Evolutionary conservation across 192 early-diverging fungal species (phyloP), one percentile per base, ranked within the genome.

Genomic region (Coemansia sp.): DNA sequence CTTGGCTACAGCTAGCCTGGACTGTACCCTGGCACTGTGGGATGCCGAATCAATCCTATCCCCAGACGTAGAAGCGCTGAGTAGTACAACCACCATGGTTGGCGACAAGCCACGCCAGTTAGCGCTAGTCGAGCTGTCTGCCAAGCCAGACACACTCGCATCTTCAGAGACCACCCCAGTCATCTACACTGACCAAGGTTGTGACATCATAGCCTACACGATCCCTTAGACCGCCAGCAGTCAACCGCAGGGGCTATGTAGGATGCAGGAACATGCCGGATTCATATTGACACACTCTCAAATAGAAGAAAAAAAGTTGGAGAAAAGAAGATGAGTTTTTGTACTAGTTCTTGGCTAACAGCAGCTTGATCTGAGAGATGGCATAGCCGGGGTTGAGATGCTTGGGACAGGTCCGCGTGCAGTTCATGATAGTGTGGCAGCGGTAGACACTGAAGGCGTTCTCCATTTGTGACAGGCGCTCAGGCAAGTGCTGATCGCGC

Each of bases 371-470:
- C 85, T 94, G 83, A 38, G 96, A 91, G 86, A 99, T 99, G 45
- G 96, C 96, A 20, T 82, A 75, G 76, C 96, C 96, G n/a, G 95
- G 96, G 82, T 96, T 95, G 37, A 99, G 86, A 46, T 95, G 95
- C 90, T 99, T 99, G 68, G 96, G 96, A 77, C 96, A 97, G 38
- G 96, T 99, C 65, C 90, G 86, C 40, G 94, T 85, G 77, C 96
- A 97, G 90, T 99, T 95, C 96, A 96, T 96, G 77, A 98, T 98
- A 62, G 96, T 97, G 85, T 98, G 96, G 90, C 96, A 98, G 50
- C 94, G 91, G 87, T 97, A 98, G 5, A 96, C 88, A n/a, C 93
- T 93, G 89, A 95, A 96, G 33, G 92, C 85, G 79, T 96, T 94
- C 76, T 98, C 95, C 70, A 98, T 84, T 43, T 88, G 86, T 58